phyloP scores from a whole-genome alignment of 116 monocot species.

The Phalaenopsis hybrid region DNA sequence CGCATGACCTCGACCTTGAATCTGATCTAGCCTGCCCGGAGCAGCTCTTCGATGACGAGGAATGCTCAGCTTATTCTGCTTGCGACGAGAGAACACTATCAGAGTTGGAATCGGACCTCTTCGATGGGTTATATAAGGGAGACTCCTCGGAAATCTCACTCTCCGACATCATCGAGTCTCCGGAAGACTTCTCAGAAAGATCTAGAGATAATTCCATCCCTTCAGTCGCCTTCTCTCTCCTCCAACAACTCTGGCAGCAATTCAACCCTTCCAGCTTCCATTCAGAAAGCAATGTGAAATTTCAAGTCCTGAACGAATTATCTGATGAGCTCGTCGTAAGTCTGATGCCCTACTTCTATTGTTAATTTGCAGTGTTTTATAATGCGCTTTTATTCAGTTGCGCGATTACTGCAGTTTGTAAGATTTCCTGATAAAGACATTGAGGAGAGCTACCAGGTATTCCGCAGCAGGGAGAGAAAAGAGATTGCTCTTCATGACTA shows the following conservation, averaged over 20 bases:
- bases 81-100: slow-evolving; percentile 40
- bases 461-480: slow-evolving; percentile 64
- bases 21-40: slow-evolving; percentile 64
- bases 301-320: slow-evolving; percentile 12
- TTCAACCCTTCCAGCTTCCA: slow-evolving; percentile 24
- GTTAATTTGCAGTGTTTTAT: background rate
- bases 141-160: slow-evolving; percentile 35
- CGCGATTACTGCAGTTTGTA: slow-evolving; percentile 26
- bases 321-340: slow-evolving; percentile 43
- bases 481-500: slow-evolving; percentile 32
- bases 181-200: slow-evolving; percentile 47
- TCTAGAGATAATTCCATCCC: slow-evolving; percentile 28
- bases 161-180: slow-evolving; percentile 23
- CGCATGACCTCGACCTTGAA: slow-evolving; percentile 21
- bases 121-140: slow-evolving; percentile 18
- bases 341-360: slow-evolving; percentile 7
- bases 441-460: slow-evolving; percentile 71
- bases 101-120: slow-evolving; percentile 42
- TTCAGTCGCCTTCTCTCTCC: slow-evolving; percentile 48
- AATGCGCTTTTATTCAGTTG: background rate
- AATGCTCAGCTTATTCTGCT: slow-evolving; percentile 33
- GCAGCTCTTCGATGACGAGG: slow-evolving; percentile 26
- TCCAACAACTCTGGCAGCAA: slow-evolving; percentile 38
- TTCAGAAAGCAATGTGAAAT: slow-evolving; percentile 6
- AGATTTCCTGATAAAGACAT: slow-evolving; percentile 60